These are phyloP conservation scores for Epichloe amarillans DNA, from an alignment of 2,329 filamentous ascomycete genomes.

Conservation along the genomic window DNA sequence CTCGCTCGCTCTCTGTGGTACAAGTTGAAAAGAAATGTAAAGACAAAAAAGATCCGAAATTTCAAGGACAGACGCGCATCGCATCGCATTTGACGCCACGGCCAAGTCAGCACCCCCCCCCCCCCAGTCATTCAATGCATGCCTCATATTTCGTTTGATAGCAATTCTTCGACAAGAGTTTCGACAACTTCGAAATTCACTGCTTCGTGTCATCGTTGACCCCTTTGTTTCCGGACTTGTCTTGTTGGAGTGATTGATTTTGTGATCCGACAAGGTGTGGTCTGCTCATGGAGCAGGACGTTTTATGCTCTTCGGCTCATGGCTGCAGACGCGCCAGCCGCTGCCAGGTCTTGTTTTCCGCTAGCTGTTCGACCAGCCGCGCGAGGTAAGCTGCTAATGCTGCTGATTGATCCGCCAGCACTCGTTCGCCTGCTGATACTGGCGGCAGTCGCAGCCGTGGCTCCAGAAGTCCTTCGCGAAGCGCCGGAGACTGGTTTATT, in stretches of 20 bases:
- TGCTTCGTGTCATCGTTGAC: neutral
- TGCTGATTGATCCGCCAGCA: slow-evolving; percentile 22
- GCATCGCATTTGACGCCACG: slow-evolving; percentile 2
- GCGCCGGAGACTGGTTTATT: slow-evolving; percentile 39
- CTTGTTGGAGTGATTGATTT: neutral
- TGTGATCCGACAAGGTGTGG: neutral
- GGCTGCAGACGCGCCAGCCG: slow-evolving; percentile 43
- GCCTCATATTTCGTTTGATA: neutral
- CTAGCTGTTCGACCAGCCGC: slow-evolving; percentile 44
- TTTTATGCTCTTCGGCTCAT: slow-evolving; percentile 39
- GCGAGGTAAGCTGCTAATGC: slow-evolving; percentile 40
- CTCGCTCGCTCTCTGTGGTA: neutral
- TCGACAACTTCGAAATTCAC: neutral
- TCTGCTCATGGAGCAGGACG: neutral
- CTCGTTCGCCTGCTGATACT: slow-evolving; percentile 40
- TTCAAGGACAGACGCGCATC: neutral
- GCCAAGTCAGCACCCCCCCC: neutral
- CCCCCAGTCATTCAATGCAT: slow-evolving; percentile 1
- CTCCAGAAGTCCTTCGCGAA: slow-evolving; percentile 30
- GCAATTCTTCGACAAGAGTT: neutral
- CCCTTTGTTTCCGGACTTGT: neutral
- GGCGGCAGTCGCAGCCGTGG: slow-evolving; percentile 25
- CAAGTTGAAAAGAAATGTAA: neutral
- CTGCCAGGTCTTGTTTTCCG: slow-evolving; percentile 44
- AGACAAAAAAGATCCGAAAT: neutral